Percentiles rank a stretch among this genome's conserved stretches.
Conservation (phyloP, 2,329 filamentous ascomycete species). For the Botrytis galanthina region DNA sequence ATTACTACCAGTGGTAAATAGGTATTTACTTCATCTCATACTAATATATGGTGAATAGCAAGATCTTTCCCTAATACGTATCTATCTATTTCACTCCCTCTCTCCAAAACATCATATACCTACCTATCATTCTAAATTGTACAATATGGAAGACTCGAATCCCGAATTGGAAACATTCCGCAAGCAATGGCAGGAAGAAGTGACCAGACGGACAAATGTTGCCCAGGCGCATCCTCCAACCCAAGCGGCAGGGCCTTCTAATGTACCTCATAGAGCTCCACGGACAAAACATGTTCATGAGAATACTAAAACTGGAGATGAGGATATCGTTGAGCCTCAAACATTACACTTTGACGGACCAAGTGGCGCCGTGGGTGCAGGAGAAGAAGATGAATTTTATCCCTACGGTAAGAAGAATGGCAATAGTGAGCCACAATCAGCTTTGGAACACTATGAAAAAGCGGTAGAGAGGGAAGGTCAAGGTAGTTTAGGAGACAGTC, state of each 20-base stretch:
- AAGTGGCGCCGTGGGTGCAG: constrained; percentile 5
- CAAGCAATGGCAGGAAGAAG: constrained; percentile 78
- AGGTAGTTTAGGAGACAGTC: constrained; percentile 83
- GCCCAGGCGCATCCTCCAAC: constrained; percentile 21
- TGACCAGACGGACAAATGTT: constrained; percentile 33
- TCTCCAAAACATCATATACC: background rate
- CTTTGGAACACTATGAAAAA: constrained; percentile 87
- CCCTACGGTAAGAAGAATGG: constrained; percentile 20
- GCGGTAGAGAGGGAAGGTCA: constrained; percentile 85
- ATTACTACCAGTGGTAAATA: background rate
- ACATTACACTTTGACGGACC: constrained; percentile 23
- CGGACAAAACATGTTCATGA: background rate
- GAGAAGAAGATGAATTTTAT: constrained; percentile 17
- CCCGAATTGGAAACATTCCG: constrained; percentile 84
- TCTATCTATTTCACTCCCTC: background rate
- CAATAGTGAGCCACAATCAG: constrained; percentile 61
- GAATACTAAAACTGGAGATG: constrained; percentile 19
- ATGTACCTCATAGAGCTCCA: constrained; percentile 27
- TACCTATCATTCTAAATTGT: background rate
- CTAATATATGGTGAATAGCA: background rate
- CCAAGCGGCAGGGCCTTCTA: constrained; percentile 25
- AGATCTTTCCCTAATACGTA: background rate
- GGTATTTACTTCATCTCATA: background rate
- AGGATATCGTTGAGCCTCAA: constrained; percentile 26
- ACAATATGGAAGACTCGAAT: constrained; percentile 46